These are phyloP conservation scores for Sugiyamaella pinicola DNA, from an alignment of 1,139 yeast species.

Conservation along the genomic window DNA sequence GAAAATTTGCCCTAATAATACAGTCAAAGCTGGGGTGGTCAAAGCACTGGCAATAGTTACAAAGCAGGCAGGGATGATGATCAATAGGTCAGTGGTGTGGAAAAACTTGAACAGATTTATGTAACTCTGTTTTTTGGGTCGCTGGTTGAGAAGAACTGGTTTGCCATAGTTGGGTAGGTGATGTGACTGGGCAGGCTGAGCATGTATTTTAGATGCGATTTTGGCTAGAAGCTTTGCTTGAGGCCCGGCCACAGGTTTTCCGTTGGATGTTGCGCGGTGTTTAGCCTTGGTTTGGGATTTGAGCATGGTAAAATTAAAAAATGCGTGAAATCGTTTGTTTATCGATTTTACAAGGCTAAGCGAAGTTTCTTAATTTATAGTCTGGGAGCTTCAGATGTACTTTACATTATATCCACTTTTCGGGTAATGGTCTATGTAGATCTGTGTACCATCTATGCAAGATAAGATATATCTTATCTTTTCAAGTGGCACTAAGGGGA, in stretches of 20 bases:
- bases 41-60: slow-evolving; percentile 19
- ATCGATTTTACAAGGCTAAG: no score
- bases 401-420: neutral
- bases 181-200: neutral
- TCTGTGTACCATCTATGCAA: neutral
- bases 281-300: no score
- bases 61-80: slow-evolving; percentile 17
- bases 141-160: slow-evolving; percentile 1
- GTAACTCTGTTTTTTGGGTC: neutral
- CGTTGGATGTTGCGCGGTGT: no score
- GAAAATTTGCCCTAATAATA: slow-evolving; percentile 68
- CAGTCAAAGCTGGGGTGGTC: slow-evolving; percentile 62
- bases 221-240: neutral
- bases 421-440: neutral
- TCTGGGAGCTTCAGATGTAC: neutral
- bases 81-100: slow-evolving; percentile 5
- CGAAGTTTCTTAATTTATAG: no score
- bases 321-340: no score
- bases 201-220: neutral
- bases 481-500: neutral
- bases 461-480: slow-evolving; percentile 3
- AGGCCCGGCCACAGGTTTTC: neutral
- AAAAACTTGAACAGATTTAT: slow-evolving; percentile 17
- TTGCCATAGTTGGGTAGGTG: slow-evolving; percentile 9
- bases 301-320: no score